phyloP scores from a whole-genome alignment of 2,329 filamentous ascomycete species.

The Alternaria sp. region DNA sequence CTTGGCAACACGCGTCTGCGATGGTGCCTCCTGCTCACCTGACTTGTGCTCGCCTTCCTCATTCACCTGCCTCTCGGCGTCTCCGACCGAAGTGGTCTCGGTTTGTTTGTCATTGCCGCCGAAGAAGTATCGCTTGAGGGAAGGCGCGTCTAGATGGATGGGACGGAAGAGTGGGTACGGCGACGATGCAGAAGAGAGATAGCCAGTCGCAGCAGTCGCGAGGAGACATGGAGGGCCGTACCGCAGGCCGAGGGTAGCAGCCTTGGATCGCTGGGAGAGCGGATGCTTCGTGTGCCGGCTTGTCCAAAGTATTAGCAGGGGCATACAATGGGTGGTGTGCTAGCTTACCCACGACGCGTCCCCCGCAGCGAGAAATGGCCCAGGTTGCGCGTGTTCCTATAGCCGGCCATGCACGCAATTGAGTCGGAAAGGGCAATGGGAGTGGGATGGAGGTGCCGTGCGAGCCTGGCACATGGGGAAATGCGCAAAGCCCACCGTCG shows the following conservation, averaged over 20 bases:
- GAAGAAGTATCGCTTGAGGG: slow-evolving; percentile 22
- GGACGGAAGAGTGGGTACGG: slow-evolving; percentile 26
- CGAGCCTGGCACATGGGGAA: not conserved
- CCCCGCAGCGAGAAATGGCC: slow-evolving; percentile 36
- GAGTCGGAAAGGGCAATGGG: not conserved
- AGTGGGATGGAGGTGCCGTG: not conserved
- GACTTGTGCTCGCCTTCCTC: slow-evolving; percentile 20
- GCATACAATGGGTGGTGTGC: not conserved
- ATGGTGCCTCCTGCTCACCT: slow-evolving; percentile 42
- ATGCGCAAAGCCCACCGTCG: slow-evolving; percentile 24
- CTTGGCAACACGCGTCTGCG: slow-evolving; percentile 40
- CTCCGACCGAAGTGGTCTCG: slow-evolving; percentile 24
- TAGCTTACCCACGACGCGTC: slow-evolving; percentile 36
- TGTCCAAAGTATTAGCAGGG: slow-evolving; percentile 13
- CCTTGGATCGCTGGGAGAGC: slow-evolving; percentile 13
- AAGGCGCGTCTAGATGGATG: slow-evolving; percentile 38
- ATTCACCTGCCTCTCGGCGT: slow-evolving; percentile 23
- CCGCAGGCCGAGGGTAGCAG: slow-evolving; percentile 25
- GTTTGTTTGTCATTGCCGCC: slow-evolving; percentile 18
- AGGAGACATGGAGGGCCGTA: slow-evolving; percentile 40
- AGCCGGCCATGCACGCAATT: slow-evolving; percentile 30
- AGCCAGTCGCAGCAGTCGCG: slow-evolving; percentile 30
- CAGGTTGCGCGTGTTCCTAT: slow-evolving; percentile 30
- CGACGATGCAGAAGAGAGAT: slow-evolving; percentile 21
- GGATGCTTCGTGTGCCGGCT: slow-evolving; percentile 33